These are phyloP conservation scores for Daldinia caldariorum DNA, from an alignment of 495 filamentous ascomycete species.

Conservation along the genomic window DNA sequence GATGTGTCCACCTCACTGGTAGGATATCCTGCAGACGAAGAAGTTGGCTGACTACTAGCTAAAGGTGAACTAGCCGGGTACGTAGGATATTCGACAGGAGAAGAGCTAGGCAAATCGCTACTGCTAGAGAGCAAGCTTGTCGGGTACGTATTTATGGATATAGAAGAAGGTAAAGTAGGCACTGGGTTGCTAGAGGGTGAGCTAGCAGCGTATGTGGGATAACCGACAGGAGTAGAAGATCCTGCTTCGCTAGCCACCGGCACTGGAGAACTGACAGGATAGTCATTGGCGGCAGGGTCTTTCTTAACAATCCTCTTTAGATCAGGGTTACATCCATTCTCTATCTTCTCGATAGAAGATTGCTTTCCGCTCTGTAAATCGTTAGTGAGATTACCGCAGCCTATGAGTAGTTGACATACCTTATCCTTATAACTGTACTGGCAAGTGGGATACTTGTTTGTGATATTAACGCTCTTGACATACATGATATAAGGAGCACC, in stretches of 20 bases:
- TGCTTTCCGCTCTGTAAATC: constrained; percentile 41
- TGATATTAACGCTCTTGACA: constrained; percentile 68
- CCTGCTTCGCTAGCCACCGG: constrained; percentile 11
- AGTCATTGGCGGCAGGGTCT: constrained; percentile 13
- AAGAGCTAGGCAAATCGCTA: constrained; percentile 15
- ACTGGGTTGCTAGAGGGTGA: constrained; percentile 4
- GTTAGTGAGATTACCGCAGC: constrained; percentile 25
- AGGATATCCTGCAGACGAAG: constrained; percentile 12
- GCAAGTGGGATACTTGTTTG: constrained; percentile 60
- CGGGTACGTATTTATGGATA: constrained; percentile 15
- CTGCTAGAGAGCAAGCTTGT: constrained; percentile 22
- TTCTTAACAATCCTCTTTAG: constrained; percentile 24
- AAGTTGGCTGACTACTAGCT: constrained; percentile 9
- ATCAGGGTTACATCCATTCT: constrained; percentile 32
- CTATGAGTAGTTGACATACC: constrained; percentile 28
- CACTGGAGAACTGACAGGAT: constrained; percentile 18
- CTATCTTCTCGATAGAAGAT: constrained; percentile 40
- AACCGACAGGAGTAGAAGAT: constrained; percentile 15
- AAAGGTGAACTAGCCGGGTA: constrained; percentile 20
- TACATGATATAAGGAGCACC: constrained; percentile 73
- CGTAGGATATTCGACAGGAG: constrained; percentile 23
- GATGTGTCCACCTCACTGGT: constrained; percentile 7
- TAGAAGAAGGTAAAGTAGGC: constrained; percentile 3
- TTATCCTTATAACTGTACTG: constrained; percentile 46
- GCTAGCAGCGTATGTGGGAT: constrained; percentile 24